Base-by-base conservation (phyloP, 495 filamentous ascomycete species). In the Neurospora sp. region DNA sequence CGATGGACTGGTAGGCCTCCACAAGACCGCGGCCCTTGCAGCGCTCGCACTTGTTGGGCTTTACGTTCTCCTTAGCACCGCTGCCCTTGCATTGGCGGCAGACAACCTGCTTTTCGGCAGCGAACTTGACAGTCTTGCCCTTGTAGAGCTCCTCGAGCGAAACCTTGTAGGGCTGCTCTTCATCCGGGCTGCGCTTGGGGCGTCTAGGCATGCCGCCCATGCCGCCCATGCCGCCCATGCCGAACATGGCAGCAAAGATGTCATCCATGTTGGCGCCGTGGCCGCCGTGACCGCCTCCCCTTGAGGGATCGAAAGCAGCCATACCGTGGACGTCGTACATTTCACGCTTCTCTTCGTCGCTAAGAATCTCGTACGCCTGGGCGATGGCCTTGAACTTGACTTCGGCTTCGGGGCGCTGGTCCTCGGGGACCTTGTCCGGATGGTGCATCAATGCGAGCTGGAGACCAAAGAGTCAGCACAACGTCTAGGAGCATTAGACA, bases 61-160 rank as follows among this genome's bases (percentile, higher is more conserved):
- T 97, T 62, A 94, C 91, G 83, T 93, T 94, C 69, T 95, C 92
- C 82, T 97, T 98, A 66, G 94, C 96, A 37, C 96, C 96, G 70
- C 86, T 89, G 21, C 96, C 96, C 79, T 95, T 93, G 86, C 96
- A 99, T 75, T 88, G 85, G 72, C 85, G 85, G 83, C 96, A 99
- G 73, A 97, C 86, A 73, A 97, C 87, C 75, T 97, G 95, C 86
- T 98, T 97, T 76, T 91, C 94, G 80, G 92, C 94, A 34, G 92
- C 89, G 82, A 99, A 96, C 82, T 95, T 95, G 75, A 96, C 94
- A 2, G 96, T 97, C 88, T 98, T 98, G 75, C 96, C 96, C 86
- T 97, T 98, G 84, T 97, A 99, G 34, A 98, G 86, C 77, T 98
- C 95, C 79, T 98, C 96, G 72, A 99, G 82, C 15, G 88, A 92